Evolutionary conservation across 73 alveolate genomes (phyloP), one percentile per base, ranked within the genome.

Genomic region (Effrenium voratum): DNA sequence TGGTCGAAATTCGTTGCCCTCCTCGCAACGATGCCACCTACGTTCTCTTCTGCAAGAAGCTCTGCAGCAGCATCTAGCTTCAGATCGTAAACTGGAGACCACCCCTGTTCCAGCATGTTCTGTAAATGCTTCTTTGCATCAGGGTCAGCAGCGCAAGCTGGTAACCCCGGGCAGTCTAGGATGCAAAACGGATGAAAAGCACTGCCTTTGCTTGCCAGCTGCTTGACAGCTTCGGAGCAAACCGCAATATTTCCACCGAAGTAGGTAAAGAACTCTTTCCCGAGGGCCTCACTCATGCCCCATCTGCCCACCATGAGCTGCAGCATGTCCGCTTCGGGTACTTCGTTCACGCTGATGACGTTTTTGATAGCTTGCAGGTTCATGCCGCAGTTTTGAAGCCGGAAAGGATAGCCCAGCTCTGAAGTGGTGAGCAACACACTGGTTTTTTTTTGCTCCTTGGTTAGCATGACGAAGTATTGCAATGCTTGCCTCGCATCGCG

Each of bases 131-230:
- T 63, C 77, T 63, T 63, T 63, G 77, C 77, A 22, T 63, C 77
- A n/a, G n/a, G n/a, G n/a, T n/a, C n/a, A 63, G 77, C 77, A 63
- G 77, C 77, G 77, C 77, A 63, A 63, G 77, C 77, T 63, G 77
- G 77, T 40, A 63, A 63, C 41, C 77, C 77, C 77, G 77, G 77
- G 77, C 77, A 63, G 24, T 63, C 77, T 63, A 63, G 41, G 44
- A 63, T 63, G 77, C 77, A 63, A 63, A 63, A 63, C 32, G 77
- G 77, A 63, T 63, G 41, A 63, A 63, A 63, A 63, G 41, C 77
- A 63, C 77, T 63, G 41, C 15, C 15, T 63, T 63, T 63, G 77
- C 77, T 63, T 63, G 77, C 77, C 77, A 63, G 32, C 77, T 63
- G 77, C 75, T 24, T 13, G 38, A 19, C 38, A 34, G 77, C 77